Base-by-base conservation (phyloP, 2,329 filamentous ascomycete genomes). In the Calonectria honghensis region DNA sequence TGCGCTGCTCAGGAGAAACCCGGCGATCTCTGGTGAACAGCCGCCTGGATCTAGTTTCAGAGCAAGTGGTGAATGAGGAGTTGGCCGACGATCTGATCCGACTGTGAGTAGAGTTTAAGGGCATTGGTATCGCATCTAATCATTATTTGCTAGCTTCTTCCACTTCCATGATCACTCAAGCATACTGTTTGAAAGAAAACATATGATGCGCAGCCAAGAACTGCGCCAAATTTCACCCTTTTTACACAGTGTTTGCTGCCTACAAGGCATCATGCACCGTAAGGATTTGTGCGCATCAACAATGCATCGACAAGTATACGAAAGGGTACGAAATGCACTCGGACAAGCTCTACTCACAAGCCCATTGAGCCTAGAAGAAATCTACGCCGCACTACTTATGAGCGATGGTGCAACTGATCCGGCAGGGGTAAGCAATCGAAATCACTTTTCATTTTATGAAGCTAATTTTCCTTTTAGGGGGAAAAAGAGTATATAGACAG, bases 401-500 rank as follows among this genome's bases (percentile, higher is more conserved):
- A 64, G 68, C 41, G 68, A 70, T 48, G 39, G 41, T 9, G 57
- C 57, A 6, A 61, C 57, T 61, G 57, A 61, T 18, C 57, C 57
- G 13, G 35, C 9, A 4, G 35, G 35, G n/a, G 57, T 61, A 11
- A 39, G 57, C 13, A 9, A 18, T 10, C 1, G 4, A 29, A 29
- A 2, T n/a, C 4, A 1, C 5, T 18, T 9, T 11, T 29, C 18
- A 20, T 27, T 27, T 41, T 14, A 27, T 27, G 10, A 9, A 11
- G 29, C 57, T 61, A 29, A 61, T 61, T 18, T 32, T 24, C 20
- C 13, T 20, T 18, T 20, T 6, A 64, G 61, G 27, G 41, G 14
- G 68, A 70, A 54, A 35, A 31, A 16, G 68, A 70, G 29, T 70
- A 64, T 4, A 70, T 70, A 29, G 68, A 70, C 57, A 65, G 68